Base-by-base conservation (phyloP, 108 stramenopile species). In the Pseudonitzschia pungens region DNA sequence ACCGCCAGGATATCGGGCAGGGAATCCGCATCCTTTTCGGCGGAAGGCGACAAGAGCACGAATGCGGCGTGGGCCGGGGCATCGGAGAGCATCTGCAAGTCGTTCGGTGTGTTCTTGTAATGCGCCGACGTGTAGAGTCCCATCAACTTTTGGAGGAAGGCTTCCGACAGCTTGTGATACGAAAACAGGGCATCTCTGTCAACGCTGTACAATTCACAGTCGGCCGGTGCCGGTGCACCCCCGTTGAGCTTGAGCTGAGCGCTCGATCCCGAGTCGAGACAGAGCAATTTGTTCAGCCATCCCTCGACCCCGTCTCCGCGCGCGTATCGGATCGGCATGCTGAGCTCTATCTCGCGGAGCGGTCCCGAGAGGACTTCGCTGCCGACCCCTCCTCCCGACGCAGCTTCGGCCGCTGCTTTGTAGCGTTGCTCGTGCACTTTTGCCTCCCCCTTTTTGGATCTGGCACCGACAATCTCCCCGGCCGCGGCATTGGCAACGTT, bases 21-120 rank as follows among this genome's bases (percentile, higher is more conserved):
- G 6, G 81, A 88, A 69, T 95, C 69, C 14, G 81, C 71, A 68
- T 89, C 85, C 28, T 91, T 86, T 54, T 95, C 94, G 8, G 91
- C 92, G n/a, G 87, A 83, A 20, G 99, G 99, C 0, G 96, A 97
- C 15, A 99, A 75, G 14, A 99, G 83, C 9, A 98, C 98, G 83
- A 98, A 99, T 2, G 98, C 85, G 50, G 93, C 84, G 72, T 99
- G 99, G 1, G 99, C 96, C 14, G 99, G 99, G 26, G 99, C 97
- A 81, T 99, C 99, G 24, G 94, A 93, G 11, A 99, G 87, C 90
- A 99, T 93, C 84, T 98, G 97, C 57, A 99, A 83, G 80, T 99
- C 99, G 73, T 99, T 99, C 29, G 99, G 99, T 22, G 96, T 86
- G 81, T 99, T 99, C 75, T 98, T 99, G 93, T 99, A 99, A 84